Conservation (phyloP, 768 basidiomycete genomes). For the Zangia roseola region DNA sequence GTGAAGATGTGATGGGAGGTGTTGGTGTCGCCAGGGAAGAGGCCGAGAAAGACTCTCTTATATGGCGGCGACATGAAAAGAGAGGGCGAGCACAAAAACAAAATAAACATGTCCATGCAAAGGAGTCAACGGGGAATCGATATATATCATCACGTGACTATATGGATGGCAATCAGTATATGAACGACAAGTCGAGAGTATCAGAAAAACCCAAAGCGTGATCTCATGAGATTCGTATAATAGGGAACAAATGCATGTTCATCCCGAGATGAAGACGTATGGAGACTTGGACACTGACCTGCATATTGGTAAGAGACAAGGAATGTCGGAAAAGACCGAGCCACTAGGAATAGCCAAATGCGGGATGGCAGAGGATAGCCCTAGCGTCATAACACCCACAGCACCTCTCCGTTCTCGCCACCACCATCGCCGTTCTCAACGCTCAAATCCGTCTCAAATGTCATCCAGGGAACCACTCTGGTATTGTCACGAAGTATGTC, state of each 20-base stretch:
- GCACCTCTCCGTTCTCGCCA: not conserved
- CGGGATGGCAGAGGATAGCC: not conserved
- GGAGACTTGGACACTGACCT: too few species aligned
- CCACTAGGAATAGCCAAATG: too few species aligned
- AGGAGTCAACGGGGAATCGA: too few species aligned
- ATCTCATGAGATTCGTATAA: constrained; percentile 55
- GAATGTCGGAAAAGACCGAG: too few species aligned
- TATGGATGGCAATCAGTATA: too few species aligned
- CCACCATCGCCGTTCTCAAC: constrained; percentile 7
- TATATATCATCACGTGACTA: constrained; percentile 1
- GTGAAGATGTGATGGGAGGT: not conserved
- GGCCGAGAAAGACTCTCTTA: constrained; percentile 14
- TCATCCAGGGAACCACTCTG: constrained; percentile 72
- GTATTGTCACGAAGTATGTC: constrained; percentile 71
- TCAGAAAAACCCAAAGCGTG: constrained; percentile 47
- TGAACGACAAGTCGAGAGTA: too few species aligned
- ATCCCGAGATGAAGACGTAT: constrained; percentile 31
- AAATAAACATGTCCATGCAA: not conserved
- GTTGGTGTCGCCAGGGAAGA: constrained; percentile 9
- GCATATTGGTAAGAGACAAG: too few species aligned
- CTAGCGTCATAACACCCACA: constrained; percentile 8
- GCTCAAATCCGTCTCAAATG: constrained; percentile 39
- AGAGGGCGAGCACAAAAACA: constrained; percentile 1
- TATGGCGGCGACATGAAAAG: constrained; percentile 1
- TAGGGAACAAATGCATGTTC: constrained; percentile 57